Conservation (phyloP, 1,284 basidiomycete species). For the Ganoderma lucidum region DNA sequence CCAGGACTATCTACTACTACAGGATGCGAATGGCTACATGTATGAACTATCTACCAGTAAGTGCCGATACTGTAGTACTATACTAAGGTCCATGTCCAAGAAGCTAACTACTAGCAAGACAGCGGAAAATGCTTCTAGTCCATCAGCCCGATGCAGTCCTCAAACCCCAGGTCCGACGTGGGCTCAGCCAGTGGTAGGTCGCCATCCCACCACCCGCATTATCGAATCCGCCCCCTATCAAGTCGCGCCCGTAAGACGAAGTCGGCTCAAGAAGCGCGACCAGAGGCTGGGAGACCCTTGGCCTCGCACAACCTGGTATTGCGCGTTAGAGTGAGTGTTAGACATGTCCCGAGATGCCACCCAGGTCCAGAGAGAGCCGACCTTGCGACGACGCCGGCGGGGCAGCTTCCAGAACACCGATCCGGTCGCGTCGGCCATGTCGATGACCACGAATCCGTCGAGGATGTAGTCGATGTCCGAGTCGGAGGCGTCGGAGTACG, state of each 20-base stretch:
- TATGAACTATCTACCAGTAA: background rate
- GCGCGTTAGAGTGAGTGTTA: background rate
- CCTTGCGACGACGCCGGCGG: slow-evolving; percentile 5
- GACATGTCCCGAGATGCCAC: background rate
- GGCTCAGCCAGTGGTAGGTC: background rate
- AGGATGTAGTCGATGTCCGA: background rate
- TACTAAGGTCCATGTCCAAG: no score
- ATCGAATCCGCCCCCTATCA: background rate
- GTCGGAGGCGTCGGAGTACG: background rate
- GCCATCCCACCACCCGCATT: slow-evolving; percentile 1
- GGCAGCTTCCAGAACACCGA: background rate
- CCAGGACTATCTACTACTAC: background rate
- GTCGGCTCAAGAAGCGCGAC: background rate
- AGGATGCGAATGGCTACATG: background rate
- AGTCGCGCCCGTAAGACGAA: background rate
- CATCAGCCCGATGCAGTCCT: background rate
- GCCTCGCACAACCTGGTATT: background rate
- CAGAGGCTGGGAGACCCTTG: background rate
- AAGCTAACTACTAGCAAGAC: no score
- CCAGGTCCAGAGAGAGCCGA: background rate
- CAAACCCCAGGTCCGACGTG: background rate
- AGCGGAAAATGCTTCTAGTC: no score
- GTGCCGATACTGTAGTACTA: no score
- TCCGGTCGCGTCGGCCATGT: slow-evolving; percentile 1
- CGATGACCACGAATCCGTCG: slow-evolving; percentile 7